Base-by-base conservation (phyloP, 1,284 basidiomycete species). In the Lignosus rhinocerotis region DNA sequence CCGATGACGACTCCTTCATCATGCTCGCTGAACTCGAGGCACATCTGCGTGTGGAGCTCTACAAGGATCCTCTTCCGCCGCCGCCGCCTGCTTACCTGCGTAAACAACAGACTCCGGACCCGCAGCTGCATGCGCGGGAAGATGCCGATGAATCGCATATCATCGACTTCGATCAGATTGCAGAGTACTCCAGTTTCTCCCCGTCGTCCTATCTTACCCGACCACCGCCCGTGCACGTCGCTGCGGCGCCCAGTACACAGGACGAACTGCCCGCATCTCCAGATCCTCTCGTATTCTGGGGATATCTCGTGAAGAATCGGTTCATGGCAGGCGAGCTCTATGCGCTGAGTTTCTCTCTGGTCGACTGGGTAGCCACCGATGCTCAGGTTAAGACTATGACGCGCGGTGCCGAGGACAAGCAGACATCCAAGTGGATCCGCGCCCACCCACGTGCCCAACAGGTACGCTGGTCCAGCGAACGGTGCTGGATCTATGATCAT, bases 261-360 rank as follows among this genome's bases (percentile, higher is more conserved):
- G 47, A 50, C 25, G 2, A 25, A 25, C 51, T 53, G 17, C 65
- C 39, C 53, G 63, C 54, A 6, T 53, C 56, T 21, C 74, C 81
- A 34, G 90, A 95, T 69, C 88, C 86, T 1, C 76, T 94, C 62
- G 86, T 95, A 17, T 96, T 94, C 73, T 98, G 94, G 94, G 95
- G 95, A 3, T 97, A 98, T 73, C 86, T 98, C 36, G 92, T 98
- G 47, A 94, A 94, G 64, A 93, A 96, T 69, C 80, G 80, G 55
- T 98, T 98, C 76, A 98, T 99, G 96, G 96, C 87, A 4, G 96
- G 96, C 21, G 96, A 99, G 74, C 76, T 94, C 59, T 99, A 99
- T 73, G 95, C 88, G 9, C 78, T 99, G 31, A 96, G 93, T 52
- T 92, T 88, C 80, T 90, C 90, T 70, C 79, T 99, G 55, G 93